Conservation (phyloP, 345 rosid species). For the Rhodamnia rubescens region DNA sequence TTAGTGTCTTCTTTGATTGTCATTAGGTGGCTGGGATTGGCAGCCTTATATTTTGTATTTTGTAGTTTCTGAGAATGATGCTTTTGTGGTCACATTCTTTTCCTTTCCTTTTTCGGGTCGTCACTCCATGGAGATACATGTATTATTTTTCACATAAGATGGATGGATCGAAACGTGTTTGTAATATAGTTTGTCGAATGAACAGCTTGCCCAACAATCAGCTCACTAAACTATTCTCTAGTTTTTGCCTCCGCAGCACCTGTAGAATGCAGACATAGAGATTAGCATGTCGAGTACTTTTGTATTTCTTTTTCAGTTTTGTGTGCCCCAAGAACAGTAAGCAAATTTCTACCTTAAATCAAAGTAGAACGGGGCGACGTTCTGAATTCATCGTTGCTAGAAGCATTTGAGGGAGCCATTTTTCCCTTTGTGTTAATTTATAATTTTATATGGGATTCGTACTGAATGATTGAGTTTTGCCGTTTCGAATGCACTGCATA, state of each 20-base stretch:
- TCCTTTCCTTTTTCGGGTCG: neutral
- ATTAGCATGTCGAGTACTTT: neutral
- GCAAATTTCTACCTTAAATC: too few species aligned
- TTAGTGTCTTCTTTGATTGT: slow-evolving; percentile 1
- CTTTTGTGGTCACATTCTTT: neutral
- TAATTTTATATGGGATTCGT: too few species aligned
- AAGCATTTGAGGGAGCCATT: too few species aligned
- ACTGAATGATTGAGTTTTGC: neutral
- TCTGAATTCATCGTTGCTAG: too few species aligned
- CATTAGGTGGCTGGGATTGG: slow-evolving; percentile 3
- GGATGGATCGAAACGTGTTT: neutral
- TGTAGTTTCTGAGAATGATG: neutral
- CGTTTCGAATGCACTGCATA: neutral
- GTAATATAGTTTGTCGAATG: neutral
- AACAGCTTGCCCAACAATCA: neutral
- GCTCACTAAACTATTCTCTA: neutral
- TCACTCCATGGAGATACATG: neutral
- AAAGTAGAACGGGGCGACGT: too few species aligned
- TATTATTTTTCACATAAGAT: neutral
- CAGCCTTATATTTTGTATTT: slow-evolving; percentile 1
- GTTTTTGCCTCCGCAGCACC: neutral
- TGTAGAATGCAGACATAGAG: neutral
- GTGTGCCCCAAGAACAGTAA: too few species aligned
- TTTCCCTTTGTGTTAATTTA: too few species aligned
- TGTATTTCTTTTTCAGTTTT: too few species aligned